Conservation (phyloP, 73 alveolate species). For the Paraurostyla sp. region DNA sequence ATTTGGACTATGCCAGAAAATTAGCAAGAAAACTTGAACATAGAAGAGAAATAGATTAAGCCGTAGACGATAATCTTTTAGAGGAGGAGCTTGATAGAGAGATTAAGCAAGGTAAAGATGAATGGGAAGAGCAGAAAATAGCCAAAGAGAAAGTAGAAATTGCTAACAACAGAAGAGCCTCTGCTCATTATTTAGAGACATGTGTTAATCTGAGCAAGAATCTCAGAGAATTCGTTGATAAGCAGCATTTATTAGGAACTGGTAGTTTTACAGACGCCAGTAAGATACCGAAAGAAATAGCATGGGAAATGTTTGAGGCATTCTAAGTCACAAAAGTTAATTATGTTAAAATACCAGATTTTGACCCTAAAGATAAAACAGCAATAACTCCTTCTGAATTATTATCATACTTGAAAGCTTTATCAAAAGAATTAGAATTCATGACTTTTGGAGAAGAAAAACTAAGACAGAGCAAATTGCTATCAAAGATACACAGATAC, state of each 20-base stretch:
- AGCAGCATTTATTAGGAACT: conserved; percentile 20
- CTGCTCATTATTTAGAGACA: conserved; percentile 51
- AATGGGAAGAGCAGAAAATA: conserved; percentile 58
- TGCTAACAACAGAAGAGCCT: conserved; percentile 34
- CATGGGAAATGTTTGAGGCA: conserved; percentile 83
- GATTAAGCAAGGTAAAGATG: conserved; percentile 27
- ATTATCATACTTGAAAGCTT: conserved; percentile 73
- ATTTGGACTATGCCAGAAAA: conserved; percentile 45
- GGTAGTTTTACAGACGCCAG: conserved; percentile 79
- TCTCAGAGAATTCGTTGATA: conserved; percentile 62
- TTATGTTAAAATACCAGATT: conserved; percentile 75
- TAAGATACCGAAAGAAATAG: conserved; percentile 87
- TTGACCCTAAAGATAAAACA: conserved; percentile 82
- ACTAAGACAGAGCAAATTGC: conserved; percentile 68
- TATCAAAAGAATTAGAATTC: conserved; percentile 84
- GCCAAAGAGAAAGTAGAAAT: conserved; percentile 66
- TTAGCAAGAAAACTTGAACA: background rate
- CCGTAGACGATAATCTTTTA: conserved; percentile 31
- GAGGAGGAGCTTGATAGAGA: conserved; percentile 44
- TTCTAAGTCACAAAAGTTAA: conserved; percentile 80
- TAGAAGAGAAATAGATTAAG: conserved; percentile 37
- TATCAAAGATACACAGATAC: conserved; percentile 84
- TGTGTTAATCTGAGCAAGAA: conserved; percentile 27
- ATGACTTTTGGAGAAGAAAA: conserved; percentile 87
- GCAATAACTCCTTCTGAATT: conserved; percentile 81